Base-by-base conservation (phyloP, 2,329 filamentous ascomycete species). In the Clonostachys rosea region DNA sequence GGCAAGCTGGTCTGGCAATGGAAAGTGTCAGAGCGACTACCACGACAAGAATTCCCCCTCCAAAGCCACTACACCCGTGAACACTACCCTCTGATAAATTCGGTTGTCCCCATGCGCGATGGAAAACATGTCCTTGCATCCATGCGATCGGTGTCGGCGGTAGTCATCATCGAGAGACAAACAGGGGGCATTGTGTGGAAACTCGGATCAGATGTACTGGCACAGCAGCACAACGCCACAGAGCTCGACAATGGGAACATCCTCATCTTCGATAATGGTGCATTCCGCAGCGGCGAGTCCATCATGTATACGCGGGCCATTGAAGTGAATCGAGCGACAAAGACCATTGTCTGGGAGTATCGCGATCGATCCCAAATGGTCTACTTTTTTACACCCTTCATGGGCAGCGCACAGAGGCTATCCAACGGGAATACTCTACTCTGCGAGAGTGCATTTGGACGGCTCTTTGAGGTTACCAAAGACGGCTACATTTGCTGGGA, bases 41-140 rank as follows among this genome's bases (percentile, higher is more conserved):
- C 59, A 0, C 51, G 59, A 5, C 54, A 54, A 2, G 54, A 61
- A 9, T 62, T 49, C 14, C 59, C 59, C 1, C 55, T 62, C 1
- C 60, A 62, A 36, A 41, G 58, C 11, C 59, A 61, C 39, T 62
- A 62, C 43, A 62, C 59, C 1, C 49, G 59, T 4, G 59, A 62
- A n/a, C 58, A 62, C 13, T 62, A 62, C 12, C 59, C 59, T 1
- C 56, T 61, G 1, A 61, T 62, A 49, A 62, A 62, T 48, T 57
- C 59, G 0, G 57, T 62, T 2, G n/a, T 59, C 1, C 57, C 59
- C 1, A 50, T 61, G 46, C 53, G 54, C 13, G 60, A 61, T 2
- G 57, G 59, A 0, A 59, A 58, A 10, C 58, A 61, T 10, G 47
- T 62, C 12, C 55, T 62, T 3, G 59, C 60, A 2, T 62, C 60